Base-by-base conservation (phyloP, 805 yeast species). In the Aciculoconidium aculeatum region DNA sequence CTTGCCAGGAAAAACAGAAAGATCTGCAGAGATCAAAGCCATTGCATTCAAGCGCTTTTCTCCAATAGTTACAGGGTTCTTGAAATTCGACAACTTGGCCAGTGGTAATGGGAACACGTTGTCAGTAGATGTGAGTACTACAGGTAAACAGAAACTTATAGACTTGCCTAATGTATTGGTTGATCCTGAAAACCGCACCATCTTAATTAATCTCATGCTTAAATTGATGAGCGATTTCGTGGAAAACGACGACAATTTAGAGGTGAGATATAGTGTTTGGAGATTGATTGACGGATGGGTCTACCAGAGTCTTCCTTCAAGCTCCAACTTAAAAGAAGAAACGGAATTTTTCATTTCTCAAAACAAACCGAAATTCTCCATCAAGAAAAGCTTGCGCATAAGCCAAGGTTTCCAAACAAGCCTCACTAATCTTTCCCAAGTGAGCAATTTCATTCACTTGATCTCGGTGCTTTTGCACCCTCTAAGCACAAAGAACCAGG, bases 201-300 rank as follows among this genome's bases (percentile, higher is more conserved):
- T 49, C 3, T 40, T 65, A 14, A 36, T 53, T 12, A 64, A 63
- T 31, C 42, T 63, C 27, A 36, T 63, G 24, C 57, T 88, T 19
- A 62, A 67, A 23, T 75, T 79, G 0, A 50, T 87, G 23, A 41
- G 47, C 6, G 53, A 46, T 54, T 63, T 86, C 25, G 77, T 78
- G 5, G 67, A 70, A 10, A 56, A 58, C n/a, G 50, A 47, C 16
- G 17, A 14, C 12, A 40, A 45, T 2, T 35, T 45, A 8, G 37
- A 37, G 4, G 36, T 68, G 15, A 68, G 77, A 39, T 47, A 55
- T 14, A 61, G 58, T 23, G 63, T 83, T 10, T 87, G 95, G 95
- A 55, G 54, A n/a, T 54, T 69, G 5, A 36, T 86, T 6, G 95
- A 87, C 43, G 51, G 64, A 3, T 80, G 94, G 82, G 56, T 84